Conservation (phyloP, 1,284 basidiomycete genomes). For the Sutorius eximius region DNA sequence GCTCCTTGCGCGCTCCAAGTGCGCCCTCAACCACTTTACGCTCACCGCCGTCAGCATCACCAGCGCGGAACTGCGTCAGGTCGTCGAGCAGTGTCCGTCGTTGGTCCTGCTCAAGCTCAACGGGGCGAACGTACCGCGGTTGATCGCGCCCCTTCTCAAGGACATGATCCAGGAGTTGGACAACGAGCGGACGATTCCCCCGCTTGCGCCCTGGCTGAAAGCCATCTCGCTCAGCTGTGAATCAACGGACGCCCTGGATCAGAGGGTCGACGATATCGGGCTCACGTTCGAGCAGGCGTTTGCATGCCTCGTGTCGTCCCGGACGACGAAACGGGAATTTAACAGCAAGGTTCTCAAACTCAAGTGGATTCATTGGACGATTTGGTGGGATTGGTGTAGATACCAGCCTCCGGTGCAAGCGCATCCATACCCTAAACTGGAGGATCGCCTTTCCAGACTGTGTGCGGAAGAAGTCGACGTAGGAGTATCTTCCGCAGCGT, state of each 20-base stretch:
- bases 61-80: conserved; percentile 23
- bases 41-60: conserved; percentile 28
- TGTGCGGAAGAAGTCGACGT: conserved; percentile 29
- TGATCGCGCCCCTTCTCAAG: conserved; percentile 24
- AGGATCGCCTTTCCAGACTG: conserved; percentile 21
- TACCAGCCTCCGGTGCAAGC: conserved; percentile 21
- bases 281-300: conserved; percentile 32
- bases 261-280: conserved; percentile 21
- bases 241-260: conserved; percentile 23
- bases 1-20: conserved; percentile 27
- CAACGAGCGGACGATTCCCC: conserved; percentile 13
- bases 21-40: conserved; percentile 32
- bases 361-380: conserved; percentile 34
- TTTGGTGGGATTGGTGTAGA: conserved; percentile 32
- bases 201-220: conserved; percentile 32
- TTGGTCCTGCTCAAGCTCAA: conserved; percentile 32
- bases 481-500: conserved; percentile 30
- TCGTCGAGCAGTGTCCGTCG: conserved; percentile 32
- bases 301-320: conserved; percentile 24
- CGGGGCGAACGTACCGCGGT: conserved; percentile 22
- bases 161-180: conserved; percentile 26
- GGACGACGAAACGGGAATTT: conserved; percentile 23
- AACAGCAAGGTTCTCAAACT: conserved; percentile 28
- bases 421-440: conserved; percentile 25
- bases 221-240: conserved; percentile 33